A percentile compares a stretch with the other conserved stretches of the same genome.
Evolutionary conservation across 2,329 filamentous ascomycete genomes (phyloP).

Genomic region (Cytospora schulzeri): DNA sequence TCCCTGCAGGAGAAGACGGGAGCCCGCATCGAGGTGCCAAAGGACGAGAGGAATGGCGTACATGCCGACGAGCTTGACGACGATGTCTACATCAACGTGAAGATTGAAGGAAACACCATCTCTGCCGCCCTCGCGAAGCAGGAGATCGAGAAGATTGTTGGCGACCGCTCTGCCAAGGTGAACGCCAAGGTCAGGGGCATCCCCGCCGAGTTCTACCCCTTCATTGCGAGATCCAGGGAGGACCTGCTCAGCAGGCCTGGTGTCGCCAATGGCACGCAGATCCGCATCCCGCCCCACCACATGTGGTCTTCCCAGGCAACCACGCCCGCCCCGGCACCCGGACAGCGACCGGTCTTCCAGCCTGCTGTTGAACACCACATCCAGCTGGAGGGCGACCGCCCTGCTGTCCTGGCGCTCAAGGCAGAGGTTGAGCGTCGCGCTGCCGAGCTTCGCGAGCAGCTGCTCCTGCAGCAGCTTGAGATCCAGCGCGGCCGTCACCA

Average conservation of each 20-base stretch:
- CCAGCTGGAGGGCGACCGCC: conserved; percentile 81
- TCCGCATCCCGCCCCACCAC: conserved; percentile 82
- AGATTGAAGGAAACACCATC: conserved; percentile 88
- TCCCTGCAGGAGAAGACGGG: conserved; percentile 86
- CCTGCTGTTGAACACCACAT: conserved; percentile 80
- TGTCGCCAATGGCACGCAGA: conserved; percentile 71
- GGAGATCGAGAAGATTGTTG: conserved; percentile 84
- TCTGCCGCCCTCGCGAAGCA: conserved; percentile 82
- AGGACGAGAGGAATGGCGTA: conserved; percentile 65
- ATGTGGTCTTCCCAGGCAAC: conserved; percentile 72
- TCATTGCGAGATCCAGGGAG: conserved; percentile 82
- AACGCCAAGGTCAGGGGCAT: conserved; percentile 81
- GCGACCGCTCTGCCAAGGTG: conserved; percentile 80
- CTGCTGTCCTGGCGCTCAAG: conserved; percentile 76
- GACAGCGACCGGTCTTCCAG: conserved; percentile 69
- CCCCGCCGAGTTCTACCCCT: conserved; percentile 91
- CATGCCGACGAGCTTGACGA: conserved; percentile 71
- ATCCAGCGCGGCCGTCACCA: conserved; percentile 89
- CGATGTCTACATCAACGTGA: conserved; percentile 80
- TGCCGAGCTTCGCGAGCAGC: conserved; percentile 72
- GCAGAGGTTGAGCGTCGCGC: conserved; percentile 79
- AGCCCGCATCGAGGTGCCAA: conserved; percentile 87
- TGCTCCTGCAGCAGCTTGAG: conserved; percentile 76
- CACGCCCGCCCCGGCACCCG: conserved; percentile 61
- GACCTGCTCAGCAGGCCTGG: conserved; percentile 68